Percentiles rank a stretch among this genome's conserved stretches.
These are phyloP conservation scores for Podaxis sp. DNA, from an alignment of 768 basidiomycete genomes.

Conservation along the genomic window DNA sequence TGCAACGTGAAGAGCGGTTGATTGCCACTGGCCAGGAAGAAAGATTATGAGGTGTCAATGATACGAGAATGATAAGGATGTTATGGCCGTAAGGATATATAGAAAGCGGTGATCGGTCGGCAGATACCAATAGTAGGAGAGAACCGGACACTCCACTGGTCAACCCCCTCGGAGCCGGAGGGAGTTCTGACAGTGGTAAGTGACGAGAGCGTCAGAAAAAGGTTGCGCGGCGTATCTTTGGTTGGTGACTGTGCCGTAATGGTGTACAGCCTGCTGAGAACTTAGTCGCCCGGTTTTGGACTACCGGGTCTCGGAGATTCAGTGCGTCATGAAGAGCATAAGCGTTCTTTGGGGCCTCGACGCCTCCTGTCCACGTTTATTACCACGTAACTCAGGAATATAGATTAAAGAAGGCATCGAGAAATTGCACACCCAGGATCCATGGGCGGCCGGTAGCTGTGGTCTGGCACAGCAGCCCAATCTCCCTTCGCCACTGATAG, in stretches of 20 bases:
- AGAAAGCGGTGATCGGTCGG: background rate
- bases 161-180: background rate
- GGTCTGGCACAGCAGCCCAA: background rate
- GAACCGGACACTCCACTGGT: background rate
- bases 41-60: conserved; percentile 7
- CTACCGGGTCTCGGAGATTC: background rate
- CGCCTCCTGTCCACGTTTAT: background rate
- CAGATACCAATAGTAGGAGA: background rate
- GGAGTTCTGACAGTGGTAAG: background rate
- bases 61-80: conserved; percentile 1
- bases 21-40: background rate
- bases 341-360: background rate
- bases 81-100: background rate
- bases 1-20: conserved; percentile 13
- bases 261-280: background rate
- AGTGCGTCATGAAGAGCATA: background rate
- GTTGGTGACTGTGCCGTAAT: background rate
- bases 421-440: background rate
- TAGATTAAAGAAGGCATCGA: background rate
- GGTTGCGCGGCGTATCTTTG: background rate
- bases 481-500: background rate
- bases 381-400: background rate
- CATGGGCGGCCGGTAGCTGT: background rate
- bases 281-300: background rate
- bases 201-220: background rate